Base-by-base conservation (phyloP, 257 asterid species). In the Solanum medicagineum region DNA sequence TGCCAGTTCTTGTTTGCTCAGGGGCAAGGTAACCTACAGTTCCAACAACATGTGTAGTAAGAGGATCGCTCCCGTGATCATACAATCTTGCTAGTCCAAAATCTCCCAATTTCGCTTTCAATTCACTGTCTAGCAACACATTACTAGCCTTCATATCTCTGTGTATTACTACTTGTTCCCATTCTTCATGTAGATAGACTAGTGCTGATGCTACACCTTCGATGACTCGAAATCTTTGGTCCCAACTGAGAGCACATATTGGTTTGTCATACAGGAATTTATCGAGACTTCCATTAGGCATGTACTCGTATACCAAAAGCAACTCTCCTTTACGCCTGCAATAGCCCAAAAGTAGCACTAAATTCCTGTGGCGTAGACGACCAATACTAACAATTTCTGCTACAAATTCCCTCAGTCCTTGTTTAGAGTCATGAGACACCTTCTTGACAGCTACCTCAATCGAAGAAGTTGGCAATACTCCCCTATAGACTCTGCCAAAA, bases 81-180 rank as follows among this genome's bases (percentile, higher is more conserved):
- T 53, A 42, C 57, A 85, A n/a, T 29, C 36, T 26, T 57, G 84
- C 45, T 54, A 55, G 16, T n/a, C 69, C 74, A 32, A 71, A 54
- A 71, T 73, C 86, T 36, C 55, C 81, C 1, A 29, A 84, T 10
- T 91, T 85, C 3, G 89, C 94, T 8, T 89, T 88, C 10, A 93
- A 49, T 7, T 94, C 94, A 0, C 89, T 88, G 16, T 94, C 98
- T 56, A 93, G 55, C 77, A 94, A 59, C 1, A 93, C 88, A 56
- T 93, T 93, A 69, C 97, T 91, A 0, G 96, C 94, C 77, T 94
- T 94, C 6, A 94, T 86, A 81, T 94, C 98, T 55, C 98, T 86
- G 74, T 94, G 98, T 29, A 94, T 42, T n/a, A 94, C 97, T 0
- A 90, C 90, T 88, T 93, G 91, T 51, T 93, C 98, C 94, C 95